Conservation (phyloP, 139 green algal species). For the Picochlorum sp. region DNA sequence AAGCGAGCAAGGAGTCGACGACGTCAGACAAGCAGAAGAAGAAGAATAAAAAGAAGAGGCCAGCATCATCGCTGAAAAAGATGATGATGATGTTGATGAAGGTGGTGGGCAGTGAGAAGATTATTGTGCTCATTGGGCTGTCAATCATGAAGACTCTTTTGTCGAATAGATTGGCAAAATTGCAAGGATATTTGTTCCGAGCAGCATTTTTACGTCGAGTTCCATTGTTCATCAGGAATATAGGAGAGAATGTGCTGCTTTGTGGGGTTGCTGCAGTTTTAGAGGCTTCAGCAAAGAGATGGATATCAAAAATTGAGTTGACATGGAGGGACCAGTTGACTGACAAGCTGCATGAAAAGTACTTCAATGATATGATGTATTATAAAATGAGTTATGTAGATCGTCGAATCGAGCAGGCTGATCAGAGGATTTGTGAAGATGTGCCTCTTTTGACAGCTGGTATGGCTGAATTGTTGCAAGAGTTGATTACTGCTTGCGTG, state of each 20-base stretch:
- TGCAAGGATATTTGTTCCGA: conserved; percentile 64
- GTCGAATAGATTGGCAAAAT: conserved; percentile 51
- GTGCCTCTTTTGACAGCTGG: conserved; percentile 46
- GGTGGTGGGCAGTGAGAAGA: conserved; percentile 21
- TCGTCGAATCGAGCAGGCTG: conserved; percentile 39
- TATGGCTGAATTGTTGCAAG: conserved; percentile 38
- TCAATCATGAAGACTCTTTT: conserved; percentile 41
- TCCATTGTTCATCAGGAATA: conserved; percentile 48
- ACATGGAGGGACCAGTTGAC: conserved; percentile 50
- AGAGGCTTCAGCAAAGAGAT: conserved; percentile 39
- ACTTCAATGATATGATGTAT: conserved; percentile 64
- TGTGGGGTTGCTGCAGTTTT: conserved; percentile 41
- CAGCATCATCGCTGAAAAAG: conserved; percentile 24
- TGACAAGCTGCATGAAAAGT: conserved; percentile 38
- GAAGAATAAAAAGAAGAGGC: neutral
- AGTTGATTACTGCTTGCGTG: conserved; percentile 35
- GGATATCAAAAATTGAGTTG: conserved; percentile 37
- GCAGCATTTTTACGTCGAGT: conserved; percentile 55
- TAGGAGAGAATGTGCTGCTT: conserved; percentile 56
- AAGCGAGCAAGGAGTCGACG: too few relatives aligned
- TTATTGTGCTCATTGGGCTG: conserved; percentile 26
- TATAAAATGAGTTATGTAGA: conserved; percentile 69
- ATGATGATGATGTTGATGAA: conserved; percentile 38
- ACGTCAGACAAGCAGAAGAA: too few relatives aligned
- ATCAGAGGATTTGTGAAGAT: conserved; percentile 67